These are phyloP conservation scores for Fusarium sp. DNA, from an alignment of 2,329 filamentous ascomycete genomes.

Conservation along the genomic window DNA sequence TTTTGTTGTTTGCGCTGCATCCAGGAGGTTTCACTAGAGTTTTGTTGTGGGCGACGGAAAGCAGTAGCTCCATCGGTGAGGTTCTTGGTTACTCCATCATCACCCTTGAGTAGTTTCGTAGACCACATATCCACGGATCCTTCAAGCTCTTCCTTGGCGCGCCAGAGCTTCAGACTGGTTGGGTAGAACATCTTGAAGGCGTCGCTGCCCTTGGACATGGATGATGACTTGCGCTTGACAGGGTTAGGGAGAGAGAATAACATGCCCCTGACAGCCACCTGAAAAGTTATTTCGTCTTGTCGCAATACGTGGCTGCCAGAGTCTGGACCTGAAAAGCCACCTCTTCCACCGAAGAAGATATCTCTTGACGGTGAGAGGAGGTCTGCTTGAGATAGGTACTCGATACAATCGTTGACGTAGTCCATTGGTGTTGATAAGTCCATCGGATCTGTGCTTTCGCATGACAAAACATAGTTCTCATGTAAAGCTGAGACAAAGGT, in stretches of 20 bases:
- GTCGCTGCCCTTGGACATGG: slow-evolving; percentile 62
- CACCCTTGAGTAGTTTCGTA: slow-evolving; percentile 67
- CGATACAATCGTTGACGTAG: slow-evolving; percentile 85
- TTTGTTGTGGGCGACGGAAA: slow-evolving; percentile 58
- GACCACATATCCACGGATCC: slow-evolving; percentile 78
- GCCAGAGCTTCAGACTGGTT: slow-evolving; percentile 84
- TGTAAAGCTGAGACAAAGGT: slow-evolving; percentile 92
- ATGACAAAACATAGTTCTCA: slow-evolving; percentile 93
- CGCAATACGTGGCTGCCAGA: slow-evolving; percentile 78
- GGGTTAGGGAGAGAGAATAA: slow-evolving; percentile 87
- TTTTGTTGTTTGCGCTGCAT: slow-evolving; percentile 50
- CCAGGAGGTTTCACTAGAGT: slow-evolving; percentile 47
- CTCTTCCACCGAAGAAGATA: slow-evolving; percentile 72
- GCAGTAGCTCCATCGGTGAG: slow-evolving; percentile 60
- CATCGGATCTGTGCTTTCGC: slow-evolving; percentile 65
- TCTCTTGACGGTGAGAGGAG: slow-evolving; percentile 81
- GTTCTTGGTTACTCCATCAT: slow-evolving; percentile 53
- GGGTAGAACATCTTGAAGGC: slow-evolving; percentile 94
- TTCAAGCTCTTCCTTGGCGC: slow-evolving; percentile 83
- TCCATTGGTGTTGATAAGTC: slow-evolving; percentile 74
- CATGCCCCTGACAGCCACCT: slow-evolving; percentile 87
- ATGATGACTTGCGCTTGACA: slow-evolving; percentile 74
- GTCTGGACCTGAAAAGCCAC: slow-evolving; percentile 64
- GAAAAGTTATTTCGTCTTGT: slow-evolving; percentile 94
- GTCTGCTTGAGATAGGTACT: slow-evolving; percentile 88